phyloP scores from a whole-genome alignment of 2,329 filamentous ascomycete species.

The Botrytis cinerea region DNA sequence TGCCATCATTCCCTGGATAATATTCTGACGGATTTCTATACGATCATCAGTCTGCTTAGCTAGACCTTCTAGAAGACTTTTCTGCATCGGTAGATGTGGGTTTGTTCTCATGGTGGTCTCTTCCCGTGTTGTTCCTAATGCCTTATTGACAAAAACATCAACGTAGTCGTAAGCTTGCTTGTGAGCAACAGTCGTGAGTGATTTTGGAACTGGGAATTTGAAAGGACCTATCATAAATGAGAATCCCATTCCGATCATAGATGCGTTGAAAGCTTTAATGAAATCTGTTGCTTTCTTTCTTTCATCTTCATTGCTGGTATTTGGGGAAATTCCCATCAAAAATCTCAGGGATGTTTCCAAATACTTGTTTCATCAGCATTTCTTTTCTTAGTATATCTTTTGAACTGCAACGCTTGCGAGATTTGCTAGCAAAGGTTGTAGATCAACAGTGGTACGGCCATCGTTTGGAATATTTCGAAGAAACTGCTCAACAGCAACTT shows the following conservation, averaged over 20 bases:
- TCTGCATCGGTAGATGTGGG: background rate
- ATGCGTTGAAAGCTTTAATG: background rate
- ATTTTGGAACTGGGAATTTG: background rate
- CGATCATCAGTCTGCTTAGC: conserved; percentile 44
- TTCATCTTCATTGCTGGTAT: background rate
- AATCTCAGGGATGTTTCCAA: background rate
- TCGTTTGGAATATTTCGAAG: background rate
- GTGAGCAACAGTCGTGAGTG: background rate
- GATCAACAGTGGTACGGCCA: background rate
- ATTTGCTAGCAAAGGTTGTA: background rate
- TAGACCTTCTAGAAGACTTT: background rate
- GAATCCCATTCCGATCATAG: background rate
- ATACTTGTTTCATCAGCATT: background rate
- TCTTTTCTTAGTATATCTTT: background rate
- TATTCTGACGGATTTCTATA: conserved; percentile 42
- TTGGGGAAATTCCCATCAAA: background rate
- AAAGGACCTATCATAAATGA: background rate
- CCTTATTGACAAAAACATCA: background rate
- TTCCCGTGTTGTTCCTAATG: background rate
- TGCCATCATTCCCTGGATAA: conserved; percentile 42
- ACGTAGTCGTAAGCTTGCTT: background rate
- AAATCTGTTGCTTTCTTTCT: background rate
- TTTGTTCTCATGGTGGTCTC: background rate
- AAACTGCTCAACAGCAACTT: background rate
- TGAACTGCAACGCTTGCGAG: background rate